These are phyloP conservation scores for Vitis cinerea DNA, from an alignment of 164 flowering plant species.

Conservation along the genomic window DNA sequence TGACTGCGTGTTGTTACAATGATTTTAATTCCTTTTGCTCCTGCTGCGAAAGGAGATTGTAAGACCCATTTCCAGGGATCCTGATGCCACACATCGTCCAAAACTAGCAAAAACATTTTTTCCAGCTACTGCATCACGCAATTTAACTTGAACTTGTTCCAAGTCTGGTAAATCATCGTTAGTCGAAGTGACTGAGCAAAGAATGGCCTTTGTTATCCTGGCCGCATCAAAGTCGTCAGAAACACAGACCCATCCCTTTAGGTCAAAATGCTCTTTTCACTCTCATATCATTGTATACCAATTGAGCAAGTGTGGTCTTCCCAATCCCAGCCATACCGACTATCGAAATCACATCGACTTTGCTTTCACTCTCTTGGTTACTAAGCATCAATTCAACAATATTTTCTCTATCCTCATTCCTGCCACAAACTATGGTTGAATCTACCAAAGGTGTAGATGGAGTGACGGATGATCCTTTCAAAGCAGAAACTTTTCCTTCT, in stretches of 20 bases:
- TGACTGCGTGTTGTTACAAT: conserved; percentile 29
- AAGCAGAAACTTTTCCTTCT: no score
- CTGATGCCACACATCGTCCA: conserved; percentile 39
- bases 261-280: conserved; percentile 13
- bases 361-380: no score
- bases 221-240: conserved; percentile 23
- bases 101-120: conserved; percentile 27
- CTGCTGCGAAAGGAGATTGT: conserved; percentile 14
- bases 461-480: no score
- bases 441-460: no score
- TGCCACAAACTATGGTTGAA: no score
- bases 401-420: no score
- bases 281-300: conserved; percentile 20
- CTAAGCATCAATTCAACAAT: no score
- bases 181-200: neutral
- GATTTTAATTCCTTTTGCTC: conserved; percentile 27
- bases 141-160: conserved; percentile 12
- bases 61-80: conserved; percentile 18
- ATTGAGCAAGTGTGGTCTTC: conserved; percentile 33
- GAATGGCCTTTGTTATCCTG: conserved; percentile 14
- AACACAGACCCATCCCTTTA: conserved; percentile 29
- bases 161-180: neutral
- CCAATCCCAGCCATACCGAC: conserved; percentile 38
- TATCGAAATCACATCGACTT: conserved; percentile 16
- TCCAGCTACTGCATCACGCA: conserved; percentile 5